These are phyloP conservation scores for Talaromyces rugulosus DNA, from an alignment of 2,329 filamentous ascomycete genomes.

Conservation along the genomic window DNA sequence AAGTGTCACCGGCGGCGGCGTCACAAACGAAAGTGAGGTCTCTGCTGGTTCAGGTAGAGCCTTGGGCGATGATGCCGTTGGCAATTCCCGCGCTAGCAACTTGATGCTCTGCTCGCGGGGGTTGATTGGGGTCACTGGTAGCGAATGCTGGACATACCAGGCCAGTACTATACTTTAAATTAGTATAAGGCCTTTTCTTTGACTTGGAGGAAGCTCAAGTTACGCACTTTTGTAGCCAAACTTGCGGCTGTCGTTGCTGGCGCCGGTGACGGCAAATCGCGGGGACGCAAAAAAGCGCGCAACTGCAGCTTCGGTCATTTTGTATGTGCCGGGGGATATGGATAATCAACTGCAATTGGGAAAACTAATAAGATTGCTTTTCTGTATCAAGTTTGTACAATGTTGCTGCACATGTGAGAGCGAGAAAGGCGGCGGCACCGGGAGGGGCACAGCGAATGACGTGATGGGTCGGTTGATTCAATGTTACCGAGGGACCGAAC, in stretches of 20 bases:
- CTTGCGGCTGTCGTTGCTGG: conserved; percentile 77
- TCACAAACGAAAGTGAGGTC: conserved; percentile 81
- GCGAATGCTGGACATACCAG: conserved; percentile 76
- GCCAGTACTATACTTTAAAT: conserved; percentile 62
- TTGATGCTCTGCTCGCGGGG: conserved; percentile 63
- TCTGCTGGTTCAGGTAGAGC: conserved; percentile 62
- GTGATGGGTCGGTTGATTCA: background rate
- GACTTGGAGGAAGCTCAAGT: background rate
- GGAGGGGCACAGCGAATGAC: background rate
- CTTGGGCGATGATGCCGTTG: conserved; percentile 62
- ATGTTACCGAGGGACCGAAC: background rate
- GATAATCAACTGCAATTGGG: background rate
- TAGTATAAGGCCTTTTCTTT: background rate
- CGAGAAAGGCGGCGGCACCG: background rate
- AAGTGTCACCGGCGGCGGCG: conserved; percentile 73
- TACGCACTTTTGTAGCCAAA: conserved; percentile 77
- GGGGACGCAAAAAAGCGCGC: conserved; percentile 75
- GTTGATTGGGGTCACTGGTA: conserved; percentile 81
- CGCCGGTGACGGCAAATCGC: conserved; percentile 83
- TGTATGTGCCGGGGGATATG: background rate
- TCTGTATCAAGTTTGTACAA: background rate
- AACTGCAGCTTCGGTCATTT: conserved; percentile 47
- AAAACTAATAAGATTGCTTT: background rate
- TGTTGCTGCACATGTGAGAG: too few relatives aligned
- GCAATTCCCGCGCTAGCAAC: conserved; percentile 56